Evolutionary conservation across 23 red algal species (phyloP), one percentile per base, ranked within the genome.

Genomic region (Rhodosorus marinus): DNA sequence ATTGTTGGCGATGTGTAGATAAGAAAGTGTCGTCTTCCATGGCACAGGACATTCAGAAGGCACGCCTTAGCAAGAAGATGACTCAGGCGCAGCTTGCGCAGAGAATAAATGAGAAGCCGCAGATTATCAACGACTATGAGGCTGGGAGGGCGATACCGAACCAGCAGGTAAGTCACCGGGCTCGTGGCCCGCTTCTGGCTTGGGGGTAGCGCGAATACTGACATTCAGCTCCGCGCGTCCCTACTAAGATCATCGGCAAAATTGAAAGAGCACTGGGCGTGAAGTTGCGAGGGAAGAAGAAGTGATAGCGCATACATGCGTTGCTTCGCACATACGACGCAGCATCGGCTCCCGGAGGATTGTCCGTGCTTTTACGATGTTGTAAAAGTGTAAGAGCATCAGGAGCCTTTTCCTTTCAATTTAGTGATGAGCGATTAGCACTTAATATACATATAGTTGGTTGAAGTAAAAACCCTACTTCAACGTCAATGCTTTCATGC

Each of bases 81-180:
- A 85, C 88, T 28, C 88, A 95, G 51, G 71, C 88, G 29, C 66
- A 95, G 42, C 63, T 95, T 8, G 88, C 88, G 14, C 72, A 95
- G 54, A 60, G 66, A 6, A 80, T 95, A 14, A 82, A 82, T 55
- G 88, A 95, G 48, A 82, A 83, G 43, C 72, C 88, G n/a, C 52
- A 54, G 5, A 80, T 95, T 2, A 51, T 95, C 29, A 84, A 84
- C 63, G 51, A 78, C 49, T 95, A 95, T 35, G 88, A 95, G 54
- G 58, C 70, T 29, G 76, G 76, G 8, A 81, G 77, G 63, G 88
- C 78, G 23, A 62, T 83, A 35, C 88, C 88, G 14, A 75, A 82
- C 29, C 60, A 58, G 34, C 57, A 71, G 53, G 75, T 81, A 59
- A 22, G 69, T 40, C n/a, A 14, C 14, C 38, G 14, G 14, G 14